phyloP scores from a whole-genome alignment of 192 early-diverging fungal species.

The Backusella tarrabulga region DNA sequence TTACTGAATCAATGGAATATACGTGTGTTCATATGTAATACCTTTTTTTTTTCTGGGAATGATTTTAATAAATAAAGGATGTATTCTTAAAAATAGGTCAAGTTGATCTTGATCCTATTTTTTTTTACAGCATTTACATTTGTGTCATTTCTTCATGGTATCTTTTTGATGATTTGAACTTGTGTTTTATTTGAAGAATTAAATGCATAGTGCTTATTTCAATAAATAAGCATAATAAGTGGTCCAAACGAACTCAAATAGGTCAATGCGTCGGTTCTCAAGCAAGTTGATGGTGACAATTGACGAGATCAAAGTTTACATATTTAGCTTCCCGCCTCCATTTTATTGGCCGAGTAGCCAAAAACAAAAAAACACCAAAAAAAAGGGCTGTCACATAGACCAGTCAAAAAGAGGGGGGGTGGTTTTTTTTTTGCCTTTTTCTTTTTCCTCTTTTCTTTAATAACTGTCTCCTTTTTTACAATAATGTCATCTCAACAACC shows the following conservation, averaged over 20 bases:
- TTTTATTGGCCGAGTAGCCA: not conserved
- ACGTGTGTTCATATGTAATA: not conserved
- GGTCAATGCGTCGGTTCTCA: too few relatives aligned
- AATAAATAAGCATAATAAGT: too few relatives aligned
- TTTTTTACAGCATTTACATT: too few relatives aligned
- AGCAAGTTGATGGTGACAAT: not conserved
- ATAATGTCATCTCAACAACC: constrained; percentile 27
- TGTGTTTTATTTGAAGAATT: too few relatives aligned
- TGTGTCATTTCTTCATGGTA: too few relatives aligned
- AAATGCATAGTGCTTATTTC: too few relatives aligned
- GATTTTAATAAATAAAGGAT: not conserved
- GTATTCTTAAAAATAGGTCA: not conserved
- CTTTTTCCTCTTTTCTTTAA: not conserved
- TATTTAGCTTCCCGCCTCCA: not conserved
- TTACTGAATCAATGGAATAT: not conserved
- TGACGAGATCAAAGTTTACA: not conserved
- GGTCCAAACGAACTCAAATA: too few relatives aligned
- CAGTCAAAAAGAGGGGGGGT: constrained; percentile 5
- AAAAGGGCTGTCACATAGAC: constrained; percentile 1
- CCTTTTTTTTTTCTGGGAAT: not conserved
- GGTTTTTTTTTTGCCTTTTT: not conserved
- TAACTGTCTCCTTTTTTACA: not conserved
- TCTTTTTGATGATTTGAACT: too few relatives aligned
- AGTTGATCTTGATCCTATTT: too few relatives aligned
- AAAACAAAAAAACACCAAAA: not conserved